A percentile compares a stretch with the other conserved stretches of the same genome.
Evolutionary conservation across 495 filamentous ascomycete genomes (phyloP).

Genomic region (Tuber aestivum): DNA sequence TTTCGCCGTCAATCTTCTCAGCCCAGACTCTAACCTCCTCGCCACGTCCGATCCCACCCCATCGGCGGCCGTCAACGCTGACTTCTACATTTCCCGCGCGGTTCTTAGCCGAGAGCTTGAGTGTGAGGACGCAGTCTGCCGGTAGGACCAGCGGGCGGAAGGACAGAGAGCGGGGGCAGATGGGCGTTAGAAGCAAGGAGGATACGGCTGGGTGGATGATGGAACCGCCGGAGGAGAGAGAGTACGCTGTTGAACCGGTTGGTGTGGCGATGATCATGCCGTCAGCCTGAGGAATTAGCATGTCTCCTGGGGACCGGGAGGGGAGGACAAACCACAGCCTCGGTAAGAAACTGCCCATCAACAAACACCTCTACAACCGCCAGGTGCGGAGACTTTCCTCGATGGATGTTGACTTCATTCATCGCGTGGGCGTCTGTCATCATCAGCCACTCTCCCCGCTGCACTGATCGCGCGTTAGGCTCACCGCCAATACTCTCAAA

Average conservation of each 20-base stretch:
- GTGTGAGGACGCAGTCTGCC: constrained; percentile 71
- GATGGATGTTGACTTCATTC: constrained; percentile 91
- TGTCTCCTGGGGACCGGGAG: background rate
- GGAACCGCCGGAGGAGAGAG: constrained; percentile 80
- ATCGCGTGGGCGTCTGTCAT: constrained; percentile 68
- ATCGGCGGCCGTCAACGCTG: constrained; percentile 76
- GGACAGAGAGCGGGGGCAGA: constrained; percentile 84
- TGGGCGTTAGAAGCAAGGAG: constrained; percentile 81
- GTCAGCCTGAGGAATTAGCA: constrained; percentile 53
- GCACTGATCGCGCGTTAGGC: constrained; percentile 4
- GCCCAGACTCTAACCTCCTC: constrained; percentile 83
- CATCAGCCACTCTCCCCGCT: constrained; percentile 34
- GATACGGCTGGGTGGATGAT: constrained; percentile 92
- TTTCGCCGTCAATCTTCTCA: constrained; percentile 59
- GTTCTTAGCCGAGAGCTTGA: constrained; percentile 75
- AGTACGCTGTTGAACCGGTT: constrained; percentile 92
- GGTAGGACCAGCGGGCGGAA: constrained; percentile 90
- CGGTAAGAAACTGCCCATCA: constrained; percentile 76
- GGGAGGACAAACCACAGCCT: constrained; percentile 55
- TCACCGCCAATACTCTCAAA: constrained; percentile 38
- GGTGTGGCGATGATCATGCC: constrained; percentile 92
- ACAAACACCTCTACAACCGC: constrained; percentile 84
- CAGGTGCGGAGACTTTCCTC: constrained; percentile 80
- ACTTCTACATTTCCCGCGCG: constrained; percentile 78
- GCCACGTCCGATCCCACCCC: constrained; percentile 65